Base-by-base conservation (phyloP, 163 green algal genomes). In the Coccomyxa subellipsoidea region DNA sequence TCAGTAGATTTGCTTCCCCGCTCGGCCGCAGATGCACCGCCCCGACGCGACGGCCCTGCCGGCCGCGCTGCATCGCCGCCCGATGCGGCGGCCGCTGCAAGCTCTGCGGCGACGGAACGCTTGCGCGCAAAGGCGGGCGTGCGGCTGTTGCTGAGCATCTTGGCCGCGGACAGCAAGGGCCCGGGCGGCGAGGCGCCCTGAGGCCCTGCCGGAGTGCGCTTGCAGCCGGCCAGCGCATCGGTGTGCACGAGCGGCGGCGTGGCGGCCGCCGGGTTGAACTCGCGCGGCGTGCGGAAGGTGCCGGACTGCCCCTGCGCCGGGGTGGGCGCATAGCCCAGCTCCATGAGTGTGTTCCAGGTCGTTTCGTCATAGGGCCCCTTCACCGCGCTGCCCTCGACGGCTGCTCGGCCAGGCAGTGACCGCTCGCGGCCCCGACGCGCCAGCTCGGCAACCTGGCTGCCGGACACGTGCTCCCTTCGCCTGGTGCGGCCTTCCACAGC, bases 171-270 rank as follows among this genome's bases (percentile, higher is more conserved):
- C 15, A 59, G 7, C 18, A 73, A 23, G 66, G 29, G 66, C 66
- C 31, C 66, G 10, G 27, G 66, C 0, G 66, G 66, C 1, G 66
- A 34, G 18, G 47, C 47, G 15, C 47, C 47, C 66, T 32, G 66
- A 8, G 66, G 66, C 18, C 66, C 66, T 18, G 66, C 8, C 29
- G 66, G 66, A 1, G 66, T 73, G 1, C n/a, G 5, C 66, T 73
- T 73, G 66, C n/a, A n/a, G n/a, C 66, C 66, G 66, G 66, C 29
- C 29, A 73, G 66, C 29, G 70, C 15, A 7, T 27, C 70, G 18
- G 70, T 38, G 70, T 77, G 34, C 32, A 77, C 32, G 31, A 77
- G 70, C 70, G 70, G 70, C 2, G 70, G 70, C 70, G 70, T 73
- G 66, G 66, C 66, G 6, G 66, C 66, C 27, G 66, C 27, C 10